phyloP scores from a whole-genome alignment of 78 protist genomes.

The Guillardia theta region DNA sequence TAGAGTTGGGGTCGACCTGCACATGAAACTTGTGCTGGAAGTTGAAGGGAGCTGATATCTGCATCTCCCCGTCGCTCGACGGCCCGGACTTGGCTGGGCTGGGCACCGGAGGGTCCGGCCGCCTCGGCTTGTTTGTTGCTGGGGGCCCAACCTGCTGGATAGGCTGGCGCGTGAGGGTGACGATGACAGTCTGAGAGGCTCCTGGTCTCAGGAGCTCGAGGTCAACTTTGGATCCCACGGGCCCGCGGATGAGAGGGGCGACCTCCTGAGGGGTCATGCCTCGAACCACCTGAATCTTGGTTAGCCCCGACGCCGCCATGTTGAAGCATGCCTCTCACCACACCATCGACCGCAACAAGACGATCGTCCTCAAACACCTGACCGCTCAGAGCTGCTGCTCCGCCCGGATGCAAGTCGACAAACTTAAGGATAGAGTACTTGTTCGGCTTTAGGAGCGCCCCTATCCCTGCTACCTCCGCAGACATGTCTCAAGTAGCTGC shows the following conservation, averaged over 20 bases:
- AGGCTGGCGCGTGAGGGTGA: not conserved
- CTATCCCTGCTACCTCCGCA: not conserved
- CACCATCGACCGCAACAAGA: not conserved
- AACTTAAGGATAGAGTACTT: not conserved
- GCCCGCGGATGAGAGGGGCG: constrained; percentile 1
- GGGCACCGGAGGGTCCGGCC: not conserved
- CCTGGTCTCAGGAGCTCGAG: constrained; percentile 27
- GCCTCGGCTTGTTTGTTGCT: not conserved
- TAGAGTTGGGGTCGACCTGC: not conserved
- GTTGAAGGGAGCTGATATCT: constrained; percentile 16
- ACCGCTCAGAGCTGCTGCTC: not conserved
- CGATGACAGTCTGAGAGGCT: not conserved
- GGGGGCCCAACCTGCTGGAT: not conserved
- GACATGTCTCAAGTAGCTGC: too few species aligned
- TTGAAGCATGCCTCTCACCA: not conserved
- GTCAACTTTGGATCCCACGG: not conserved
- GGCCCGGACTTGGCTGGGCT: not conserved
- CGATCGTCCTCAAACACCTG: not conserved
- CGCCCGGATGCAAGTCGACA: not conserved
- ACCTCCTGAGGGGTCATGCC: not conserved
- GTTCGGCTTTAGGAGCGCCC: constrained; percentile 28
- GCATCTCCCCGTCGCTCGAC: not conserved
- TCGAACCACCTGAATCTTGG: not conserved
- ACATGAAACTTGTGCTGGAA: constrained; percentile 4
- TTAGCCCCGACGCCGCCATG: not conserved